These are phyloP conservation scores for Colletotrichum agaves DNA, from an alignment of 2,329 filamentous ascomycete genomes.

Conservation along the genomic window DNA sequence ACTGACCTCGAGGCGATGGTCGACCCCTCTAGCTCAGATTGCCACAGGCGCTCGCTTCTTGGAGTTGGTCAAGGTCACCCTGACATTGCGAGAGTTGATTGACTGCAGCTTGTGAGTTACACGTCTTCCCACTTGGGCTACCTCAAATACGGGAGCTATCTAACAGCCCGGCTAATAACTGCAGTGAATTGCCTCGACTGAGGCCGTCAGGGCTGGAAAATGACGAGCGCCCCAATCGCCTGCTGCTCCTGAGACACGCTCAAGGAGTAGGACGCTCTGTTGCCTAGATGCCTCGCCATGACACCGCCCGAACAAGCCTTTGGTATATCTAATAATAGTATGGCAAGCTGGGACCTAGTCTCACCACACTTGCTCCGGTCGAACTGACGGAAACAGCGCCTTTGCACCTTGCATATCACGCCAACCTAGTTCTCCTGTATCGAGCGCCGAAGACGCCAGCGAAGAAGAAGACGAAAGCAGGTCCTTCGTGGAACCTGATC, in stretches of 20 bases:
- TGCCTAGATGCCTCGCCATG: slow-evolving; percentile 50
- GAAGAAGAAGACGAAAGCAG: slow-evolving; percentile 52
- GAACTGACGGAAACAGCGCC: slow-evolving; percentile 42
- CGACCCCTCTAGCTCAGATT: slow-evolving; percentile 47
- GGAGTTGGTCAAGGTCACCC: slow-evolving; percentile 47
- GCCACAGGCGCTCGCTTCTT: slow-evolving; percentile 52
- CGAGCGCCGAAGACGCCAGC: slow-evolving; percentile 59
- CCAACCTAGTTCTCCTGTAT: slow-evolving; percentile 53
- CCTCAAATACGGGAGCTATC: no score
- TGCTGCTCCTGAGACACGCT: slow-evolving; percentile 45
- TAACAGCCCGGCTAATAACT: slow-evolving; percentile 18
- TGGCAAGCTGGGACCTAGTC: neutral
- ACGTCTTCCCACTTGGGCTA: neutral
- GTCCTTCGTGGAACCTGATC: slow-evolving; percentile 48
- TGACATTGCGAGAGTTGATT: slow-evolving; percentile 46
- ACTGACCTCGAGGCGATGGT: slow-evolving; percentile 49
- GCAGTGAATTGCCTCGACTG: slow-evolving; percentile 43
- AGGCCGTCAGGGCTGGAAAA: slow-evolving; percentile 36
- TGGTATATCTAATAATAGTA: slow-evolving; percentile 40
- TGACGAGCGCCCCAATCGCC: slow-evolving; percentile 32
- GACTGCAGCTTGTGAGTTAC: slow-evolving; percentile 50
- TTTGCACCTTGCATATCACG: slow-evolving; percentile 55
- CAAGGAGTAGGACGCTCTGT: slow-evolving; percentile 49
- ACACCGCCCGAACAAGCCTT: slow-evolving; percentile 26
- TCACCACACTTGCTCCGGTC: neutral